These are phyloP conservation scores for Podila epicladia DNA, from an alignment of 192 early-diverging fungal species.

Conservation along the genomic window DNA sequence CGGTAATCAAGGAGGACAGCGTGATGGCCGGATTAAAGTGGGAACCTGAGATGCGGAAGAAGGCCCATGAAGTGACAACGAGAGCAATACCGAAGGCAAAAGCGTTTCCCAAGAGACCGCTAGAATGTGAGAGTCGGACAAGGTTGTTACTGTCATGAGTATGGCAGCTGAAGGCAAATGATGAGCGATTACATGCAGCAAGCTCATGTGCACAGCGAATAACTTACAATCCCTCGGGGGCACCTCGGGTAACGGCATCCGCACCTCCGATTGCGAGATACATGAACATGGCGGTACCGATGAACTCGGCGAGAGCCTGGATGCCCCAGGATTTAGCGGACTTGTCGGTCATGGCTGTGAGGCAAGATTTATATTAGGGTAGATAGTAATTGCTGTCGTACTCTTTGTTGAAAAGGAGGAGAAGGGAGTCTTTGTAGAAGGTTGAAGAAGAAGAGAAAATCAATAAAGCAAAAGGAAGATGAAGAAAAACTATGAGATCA, in stretches of 20 bases:
- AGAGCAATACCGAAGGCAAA: slow-evolving; percentile 61
- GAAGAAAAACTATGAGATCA: not conserved
- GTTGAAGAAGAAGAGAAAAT: not conserved
- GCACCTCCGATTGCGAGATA: slow-evolving; percentile 55
- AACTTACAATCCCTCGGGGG: slow-evolving; percentile 28
- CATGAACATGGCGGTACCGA: slow-evolving; percentile 56
- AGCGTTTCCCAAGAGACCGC: slow-evolving; percentile 23
- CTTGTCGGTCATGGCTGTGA: not conserved
- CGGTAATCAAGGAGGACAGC: slow-evolving; percentile 62
- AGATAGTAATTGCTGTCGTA: not conserved
- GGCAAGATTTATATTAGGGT: not conserved
- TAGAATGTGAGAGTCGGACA: not conserved
- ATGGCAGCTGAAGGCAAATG: not conserved
- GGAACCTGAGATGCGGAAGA: slow-evolving; percentile 66
- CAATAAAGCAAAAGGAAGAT: not conserved
- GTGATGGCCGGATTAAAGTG: slow-evolving; percentile 74
- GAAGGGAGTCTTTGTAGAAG: not conserved
- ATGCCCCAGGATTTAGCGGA: slow-evolving; percentile 13
- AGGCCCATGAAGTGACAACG: slow-evolving; percentile 54
- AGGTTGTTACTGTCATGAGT: not conserved
- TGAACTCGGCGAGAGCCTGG: slow-evolving; percentile 44
- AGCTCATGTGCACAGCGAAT: too few relatives aligned
- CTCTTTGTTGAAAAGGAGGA: not conserved
- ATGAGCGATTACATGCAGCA: too few relatives aligned
- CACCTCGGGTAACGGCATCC: slow-evolving; percentile 20